A percentile compares a stretch with the other conserved stretches of the same genome.
phyloP scores from a whole-genome alignment of 192 early-diverging fungal species.

The Rhizophagus sp. region DNA sequence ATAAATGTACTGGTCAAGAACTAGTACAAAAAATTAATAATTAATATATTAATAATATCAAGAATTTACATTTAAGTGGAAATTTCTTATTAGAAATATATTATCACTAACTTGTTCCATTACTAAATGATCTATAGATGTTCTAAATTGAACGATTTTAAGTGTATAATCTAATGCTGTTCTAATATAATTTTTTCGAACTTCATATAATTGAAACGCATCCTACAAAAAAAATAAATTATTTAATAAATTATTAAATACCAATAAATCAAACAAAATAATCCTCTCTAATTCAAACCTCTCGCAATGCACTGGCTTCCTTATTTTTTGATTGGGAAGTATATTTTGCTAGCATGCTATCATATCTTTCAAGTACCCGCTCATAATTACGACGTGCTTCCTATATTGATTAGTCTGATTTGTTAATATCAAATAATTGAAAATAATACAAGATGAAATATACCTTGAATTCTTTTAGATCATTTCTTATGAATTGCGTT shows the following conservation, averaged over 20 bases:
- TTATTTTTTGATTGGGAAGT: slow-evolving; percentile 59
- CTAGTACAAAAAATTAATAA: slow-evolving; percentile 29
- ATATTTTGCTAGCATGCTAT: slow-evolving; percentile 62
- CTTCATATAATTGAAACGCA: slow-evolving; percentile 66
- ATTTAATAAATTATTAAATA: background rate
- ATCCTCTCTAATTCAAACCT: slow-evolving; percentile 21
- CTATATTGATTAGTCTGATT: slow-evolving; percentile 28
- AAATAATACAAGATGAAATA: background rate
- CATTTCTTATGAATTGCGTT: slow-evolving; percentile 56
- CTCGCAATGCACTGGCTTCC: slow-evolving; percentile 64
- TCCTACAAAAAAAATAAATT: slow-evolving; percentile 35
- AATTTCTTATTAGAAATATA: background rate
- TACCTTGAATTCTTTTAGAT: slow-evolving; percentile 67
- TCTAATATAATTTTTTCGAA: slow-evolving; percentile 63
- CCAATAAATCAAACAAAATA: background rate
- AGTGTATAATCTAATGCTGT: slow-evolving; percentile 55
- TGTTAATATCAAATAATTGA: slow-evolving; percentile 2
- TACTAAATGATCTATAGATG: slow-evolving; percentile 52
- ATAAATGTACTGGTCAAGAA: slow-evolving; percentile 46
- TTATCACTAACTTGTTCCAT: slow-evolving; percentile 41
- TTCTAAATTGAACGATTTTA: slow-evolving; percentile 57
- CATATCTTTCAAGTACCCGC: slow-evolving; percentile 56
- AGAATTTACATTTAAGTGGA: too few relatives aligned
- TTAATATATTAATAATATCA: background rate
- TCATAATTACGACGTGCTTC: slow-evolving; percentile 50